Percentiles rank a stretch among this genome's conserved stretches.
Conservation (phyloP, 169 alveolate species). For the Miamiensis avidus region DNA sequence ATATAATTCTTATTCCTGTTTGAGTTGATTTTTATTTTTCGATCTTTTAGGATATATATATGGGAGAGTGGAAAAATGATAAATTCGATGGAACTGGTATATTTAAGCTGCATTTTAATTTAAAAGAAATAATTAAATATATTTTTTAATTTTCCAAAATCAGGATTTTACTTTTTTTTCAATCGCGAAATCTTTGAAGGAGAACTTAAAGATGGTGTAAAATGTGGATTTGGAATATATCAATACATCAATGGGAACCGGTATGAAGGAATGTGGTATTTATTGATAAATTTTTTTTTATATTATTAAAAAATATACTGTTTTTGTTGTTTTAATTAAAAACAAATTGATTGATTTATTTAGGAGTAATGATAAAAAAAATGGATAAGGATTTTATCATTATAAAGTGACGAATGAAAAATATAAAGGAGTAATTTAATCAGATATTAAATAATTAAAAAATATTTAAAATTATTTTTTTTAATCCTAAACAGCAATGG, state of each 20-base stretch:
- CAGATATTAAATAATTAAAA: too few species aligned
- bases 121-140: too few species aligned
- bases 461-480: too few species aligned
- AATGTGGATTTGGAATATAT: slow-evolving; percentile 31
- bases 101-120: too few species aligned
- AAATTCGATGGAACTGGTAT: not conserved
- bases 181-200: slow-evolving; percentile 15
- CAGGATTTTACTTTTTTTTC: not conserved
- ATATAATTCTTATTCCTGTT: not conserved
- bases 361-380: not conserved
- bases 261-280: slow-evolving; percentile 38
- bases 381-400: not conserved
- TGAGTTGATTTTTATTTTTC: too few species aligned
- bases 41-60: not conserved
- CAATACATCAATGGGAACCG: slow-evolving; percentile 28
- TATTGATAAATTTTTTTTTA: too few species aligned
- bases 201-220: slow-evolving; percentile 27
- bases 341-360: too few species aligned
- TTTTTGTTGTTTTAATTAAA: too few species aligned
- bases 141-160: too few species aligned
- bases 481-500: not conserved
- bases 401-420: not conserved
- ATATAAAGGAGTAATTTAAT: not conserved
- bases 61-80: not conserved
- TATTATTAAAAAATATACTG: too few species aligned